These are phyloP conservation scores for Rhododendron ovatum DNA, from an alignment of 148 eudicot species.

Conservation along the genomic window DNA sequence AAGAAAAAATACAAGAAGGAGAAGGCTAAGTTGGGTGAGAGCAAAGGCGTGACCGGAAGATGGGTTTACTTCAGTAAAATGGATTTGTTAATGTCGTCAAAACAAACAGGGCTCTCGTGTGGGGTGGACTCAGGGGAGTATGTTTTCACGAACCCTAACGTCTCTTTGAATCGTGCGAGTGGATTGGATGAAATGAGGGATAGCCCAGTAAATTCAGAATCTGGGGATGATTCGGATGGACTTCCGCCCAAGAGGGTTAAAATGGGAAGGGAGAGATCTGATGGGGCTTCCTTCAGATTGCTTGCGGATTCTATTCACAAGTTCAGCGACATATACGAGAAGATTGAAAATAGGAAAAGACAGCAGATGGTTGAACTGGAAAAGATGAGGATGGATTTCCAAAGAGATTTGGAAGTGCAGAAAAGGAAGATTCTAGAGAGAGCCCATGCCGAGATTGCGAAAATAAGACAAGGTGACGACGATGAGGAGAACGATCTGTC, in stretches of 20 bases:
- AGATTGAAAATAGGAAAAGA: conserved; percentile 49
- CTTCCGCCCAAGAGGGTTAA: conserved; percentile 44
- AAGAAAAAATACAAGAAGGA: conserved; percentile 82
- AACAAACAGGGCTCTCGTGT: conserved; percentile 45
- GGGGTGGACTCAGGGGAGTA: conserved; percentile 62
- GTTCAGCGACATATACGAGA: conserved; percentile 59
- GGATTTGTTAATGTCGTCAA: conserved; percentile 51
- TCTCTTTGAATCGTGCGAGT: conserved; percentile 41
- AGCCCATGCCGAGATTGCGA: conserved; percentile 58
- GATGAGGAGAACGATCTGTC: conserved; percentile 48
- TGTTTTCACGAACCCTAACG: conserved; percentile 46
- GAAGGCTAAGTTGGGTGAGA: conserved; percentile 26
- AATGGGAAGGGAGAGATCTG: conserved; percentile 14
- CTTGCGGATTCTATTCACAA: conserved; percentile 71
- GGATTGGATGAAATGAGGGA: conserved; percentile 66
- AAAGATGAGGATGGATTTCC: conserved; percentile 73
- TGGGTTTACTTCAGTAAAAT: conserved; percentile 72
- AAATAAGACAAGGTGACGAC: conserved; percentile 39
- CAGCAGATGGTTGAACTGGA: conserved; percentile 61
- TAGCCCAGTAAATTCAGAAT: conserved; percentile 45
- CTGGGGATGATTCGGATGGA: conserved; percentile 42
- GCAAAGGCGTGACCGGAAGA: conserved; percentile 25
- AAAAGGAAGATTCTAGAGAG: conserved; percentile 61
- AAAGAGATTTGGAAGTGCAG: conserved; percentile 61
- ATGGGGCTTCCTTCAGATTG: conserved; percentile 38